Evolutionary conservation across 768 basidiomycete genomes (phyloP), one percentile per base, ranked within the genome.

Genomic region (Cyathus striatus): DNA sequence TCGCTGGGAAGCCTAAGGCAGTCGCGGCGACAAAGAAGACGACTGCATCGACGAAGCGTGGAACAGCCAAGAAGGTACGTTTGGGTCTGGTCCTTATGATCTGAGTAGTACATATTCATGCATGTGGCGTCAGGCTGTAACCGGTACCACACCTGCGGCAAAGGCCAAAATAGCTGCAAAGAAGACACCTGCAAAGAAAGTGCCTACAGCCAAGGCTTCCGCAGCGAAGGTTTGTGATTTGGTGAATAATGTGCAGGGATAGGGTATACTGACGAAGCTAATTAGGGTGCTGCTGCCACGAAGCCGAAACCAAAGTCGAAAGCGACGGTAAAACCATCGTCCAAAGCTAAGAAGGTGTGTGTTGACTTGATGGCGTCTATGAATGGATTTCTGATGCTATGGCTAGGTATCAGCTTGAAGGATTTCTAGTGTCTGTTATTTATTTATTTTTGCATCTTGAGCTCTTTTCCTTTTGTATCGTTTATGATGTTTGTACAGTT

Each of bases 131-230:
- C 50, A 83, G 81, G 66, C 70, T 49, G 65, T 73, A 20, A 81
- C 75, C 27, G 78, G 81, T 6, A 64, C 68, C 0, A 66, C 63
- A 9, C 52, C 73, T 20, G 54, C 73, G 25, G 46, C 69, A 35
- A 70, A 66, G 52, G 64, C 68, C 3, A 69, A 67, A 55, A 49
- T 59, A 24, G 67, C 66, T 25, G 63, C 58, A 6, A 62, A 66
- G 48, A 70, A 69, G 53, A 47, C 60, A 17, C 55, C 64, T 10
- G 56, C 55, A 16, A 63, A 65, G 51, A 66, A 68, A 53, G 50
- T 62, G 3, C 50, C 68, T 16, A 57, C 63, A 21, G 52, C 59
- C 35, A 59, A 63, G 24, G 45, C 55, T n/a, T 44, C 59, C n/a
- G 51, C 60, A 16, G 63, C 60, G 54, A 67, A 66, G 54, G 57